Percentiles rank a stretch among this genome's conserved stretches.
phyloP scores from a whole-genome alignment of 495 filamentous ascomycete species.

The Xylaria palmicola region DNA sequence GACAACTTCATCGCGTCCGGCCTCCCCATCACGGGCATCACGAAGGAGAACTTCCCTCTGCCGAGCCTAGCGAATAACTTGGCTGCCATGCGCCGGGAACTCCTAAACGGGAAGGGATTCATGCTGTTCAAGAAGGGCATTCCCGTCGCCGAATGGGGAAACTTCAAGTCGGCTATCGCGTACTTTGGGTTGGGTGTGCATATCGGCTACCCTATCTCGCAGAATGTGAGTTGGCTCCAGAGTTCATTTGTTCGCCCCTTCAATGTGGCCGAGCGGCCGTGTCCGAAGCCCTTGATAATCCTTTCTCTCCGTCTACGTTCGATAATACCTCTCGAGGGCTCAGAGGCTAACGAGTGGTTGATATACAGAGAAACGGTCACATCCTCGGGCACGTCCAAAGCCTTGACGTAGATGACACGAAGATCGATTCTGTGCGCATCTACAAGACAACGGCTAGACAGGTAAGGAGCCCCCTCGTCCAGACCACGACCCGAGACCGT shows the following conservation, averaged over 20 bases:
- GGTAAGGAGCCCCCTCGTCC: conserved; percentile 19
- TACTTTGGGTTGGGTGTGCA: conserved; percentile 91
- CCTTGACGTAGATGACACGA: conserved; percentile 74
- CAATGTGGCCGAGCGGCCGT: neutral
- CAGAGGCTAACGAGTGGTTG: neutral
- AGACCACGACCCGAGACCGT: neutral
- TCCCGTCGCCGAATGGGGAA: conserved; percentile 73
- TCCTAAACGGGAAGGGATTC: conserved; percentile 84
- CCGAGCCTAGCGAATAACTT: conserved; percentile 60
- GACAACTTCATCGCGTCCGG: conserved; percentile 65
- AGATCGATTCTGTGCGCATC: conserved; percentile 82
- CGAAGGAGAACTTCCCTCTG: conserved; percentile 67
- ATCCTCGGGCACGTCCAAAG: conserved; percentile 91
- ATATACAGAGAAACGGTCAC: conserved; percentile 60
- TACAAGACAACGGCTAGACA: conserved; percentile 85
- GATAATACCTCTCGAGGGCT: neutral
- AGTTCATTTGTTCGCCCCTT: neutral
- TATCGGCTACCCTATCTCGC: conserved; percentile 80
- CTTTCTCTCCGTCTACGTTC: neutral
- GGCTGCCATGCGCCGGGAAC: conserved; percentile 59
- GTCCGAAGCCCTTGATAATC: neutral
- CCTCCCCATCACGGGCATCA: conserved; percentile 70
- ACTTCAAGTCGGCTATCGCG: conserved; percentile 75
- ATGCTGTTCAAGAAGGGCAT: conserved; percentile 87
- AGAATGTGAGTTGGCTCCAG: conserved; percentile 54